Evolutionary conservation across 257 asterid species (phyloP), one percentile per base, ranked within the genome.

Genomic region (Salvia rosmarinus): DNA sequence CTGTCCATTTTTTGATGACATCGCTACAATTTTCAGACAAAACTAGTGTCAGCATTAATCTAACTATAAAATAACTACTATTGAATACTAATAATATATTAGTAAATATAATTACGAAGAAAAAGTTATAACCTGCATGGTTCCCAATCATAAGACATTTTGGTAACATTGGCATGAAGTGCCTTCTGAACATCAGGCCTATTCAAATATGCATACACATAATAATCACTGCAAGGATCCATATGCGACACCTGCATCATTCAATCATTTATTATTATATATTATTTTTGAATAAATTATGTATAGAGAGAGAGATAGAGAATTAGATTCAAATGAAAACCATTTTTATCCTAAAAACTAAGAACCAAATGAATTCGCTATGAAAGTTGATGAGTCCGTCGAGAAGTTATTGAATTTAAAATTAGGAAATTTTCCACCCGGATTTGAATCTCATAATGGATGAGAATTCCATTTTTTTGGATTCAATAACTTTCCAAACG

Each of bases 111-210:
- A 37, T 9, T 39, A 39, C 9, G 44, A 39, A 39, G 44, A 39
- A n/a, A 34, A 28, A 14, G 5, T 14, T 19, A 52, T n/a, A 61
- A 89, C 96, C 94, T 90, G 96, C 97, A 91, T 32, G 92, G 84
- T 21, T 80, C 72, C 96, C 95, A 91, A 46, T 73, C 81, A 59
- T 89, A 85, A 28, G 76, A 44, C 46, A 89, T 11, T 2, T 82
- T 87, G 60, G 97, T 91, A 54, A 86, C 85, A 82, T 91, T 91
- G 44, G 97, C 96, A 86, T 91, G 95, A 40, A 91, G 84, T 21
- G 96, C 89, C 68, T 83, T 61, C 21, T 91, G 97, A 34, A 91
- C 96, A 70, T 91, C 92, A 20, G 96, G 82, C 67, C 82, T 70
- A 67, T 91, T 91, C 49, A 91, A 10, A 63, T 91, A 89, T 17